Conservation (phyloP, 164 flowering plant species). For the Sextonia rubra region DNA sequence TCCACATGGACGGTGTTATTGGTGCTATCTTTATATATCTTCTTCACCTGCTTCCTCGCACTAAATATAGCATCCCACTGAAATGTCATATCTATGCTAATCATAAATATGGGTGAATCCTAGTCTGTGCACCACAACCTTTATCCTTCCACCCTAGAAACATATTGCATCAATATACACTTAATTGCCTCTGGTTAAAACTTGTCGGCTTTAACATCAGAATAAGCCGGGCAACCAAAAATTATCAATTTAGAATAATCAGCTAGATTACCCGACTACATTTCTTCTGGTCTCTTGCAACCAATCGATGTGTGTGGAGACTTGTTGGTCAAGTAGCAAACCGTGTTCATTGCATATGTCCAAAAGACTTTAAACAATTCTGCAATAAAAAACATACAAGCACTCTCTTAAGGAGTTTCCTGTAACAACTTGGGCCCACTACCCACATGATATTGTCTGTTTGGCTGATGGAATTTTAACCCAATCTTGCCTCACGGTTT, state of each 20-base stretch:
- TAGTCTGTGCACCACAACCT: constrained; percentile 3
- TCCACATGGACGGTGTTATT: too few relatives aligned
- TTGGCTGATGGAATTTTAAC: too few relatives aligned
- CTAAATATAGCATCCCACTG: background rate
- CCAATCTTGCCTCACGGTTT: too few relatives aligned
- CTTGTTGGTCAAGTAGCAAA: constrained; percentile 3
- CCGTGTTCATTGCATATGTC: constrained; percentile 3
- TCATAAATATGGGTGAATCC: background rate
- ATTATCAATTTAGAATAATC: constrained; percentile 6
- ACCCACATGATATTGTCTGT: too few relatives aligned
- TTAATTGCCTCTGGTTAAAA: background rate
- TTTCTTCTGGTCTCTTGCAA: too few relatives aligned
- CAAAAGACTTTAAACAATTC: background rate
- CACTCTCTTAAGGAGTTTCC: background rate
- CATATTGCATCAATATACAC: background rate
- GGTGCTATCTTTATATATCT: background rate
- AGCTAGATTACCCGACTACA: background rate
- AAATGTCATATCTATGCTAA: constrained; percentile 1
- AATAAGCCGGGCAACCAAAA: constrained; percentile 8
- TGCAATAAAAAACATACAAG: constrained; percentile 2
- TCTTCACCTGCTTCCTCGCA: background rate
- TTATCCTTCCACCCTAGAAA: background rate
- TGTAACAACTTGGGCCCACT: too few relatives aligned
- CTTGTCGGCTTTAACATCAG: constrained; percentile 7
- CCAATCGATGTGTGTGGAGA: background rate